These are phyloP conservation scores for Saturnispora galanensis DNA, from an alignment of 805 yeast species.

Conservation along the genomic window DNA sequence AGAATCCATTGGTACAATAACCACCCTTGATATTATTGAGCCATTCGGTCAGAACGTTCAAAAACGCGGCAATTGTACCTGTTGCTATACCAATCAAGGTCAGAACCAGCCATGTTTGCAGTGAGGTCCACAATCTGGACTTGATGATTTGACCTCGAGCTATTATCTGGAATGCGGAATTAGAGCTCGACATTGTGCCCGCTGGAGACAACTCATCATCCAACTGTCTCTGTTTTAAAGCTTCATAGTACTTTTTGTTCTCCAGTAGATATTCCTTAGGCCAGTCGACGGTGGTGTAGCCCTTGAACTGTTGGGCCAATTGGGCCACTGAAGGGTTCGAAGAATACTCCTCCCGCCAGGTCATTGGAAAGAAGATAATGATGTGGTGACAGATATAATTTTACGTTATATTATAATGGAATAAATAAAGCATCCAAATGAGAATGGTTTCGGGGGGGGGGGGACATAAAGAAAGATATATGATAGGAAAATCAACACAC, in stretches of 20 bases:
- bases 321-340: slow-evolving; percentile 6
- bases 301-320: slow-evolving; percentile 40
- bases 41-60: slow-evolving; percentile 80
- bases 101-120: slow-evolving; percentile 63
- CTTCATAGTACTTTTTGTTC: slow-evolving; percentile 27
- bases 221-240: slow-evolving; percentile 11
- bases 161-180: slow-evolving; percentile 9
- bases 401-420: neutral
- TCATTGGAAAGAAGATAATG: neutral
- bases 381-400: neutral
- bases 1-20: slow-evolving; percentile 58
- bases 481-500: too few relatives aligned
- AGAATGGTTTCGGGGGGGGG: neutral
- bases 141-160: slow-evolving; percentile 6
- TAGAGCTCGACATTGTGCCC: slow-evolving; percentile 13
- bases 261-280: slow-evolving; percentile 47
- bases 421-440: neutral
- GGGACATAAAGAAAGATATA: neutral
- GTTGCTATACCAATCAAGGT: slow-evolving; percentile 66
- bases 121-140: slow-evolving; percentile 18
- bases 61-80: slow-evolving; percentile 74
- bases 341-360: slow-evolving; percentile 10
- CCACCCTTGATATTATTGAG: slow-evolving; percentile 74
- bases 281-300: slow-evolving; percentile 64
- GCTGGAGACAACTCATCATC: slow-evolving; percentile 8